Evolutionary conservation across 176 grass and related monocot genomes (phyloP).

Genomic region (Typha latifolia): DNA sequence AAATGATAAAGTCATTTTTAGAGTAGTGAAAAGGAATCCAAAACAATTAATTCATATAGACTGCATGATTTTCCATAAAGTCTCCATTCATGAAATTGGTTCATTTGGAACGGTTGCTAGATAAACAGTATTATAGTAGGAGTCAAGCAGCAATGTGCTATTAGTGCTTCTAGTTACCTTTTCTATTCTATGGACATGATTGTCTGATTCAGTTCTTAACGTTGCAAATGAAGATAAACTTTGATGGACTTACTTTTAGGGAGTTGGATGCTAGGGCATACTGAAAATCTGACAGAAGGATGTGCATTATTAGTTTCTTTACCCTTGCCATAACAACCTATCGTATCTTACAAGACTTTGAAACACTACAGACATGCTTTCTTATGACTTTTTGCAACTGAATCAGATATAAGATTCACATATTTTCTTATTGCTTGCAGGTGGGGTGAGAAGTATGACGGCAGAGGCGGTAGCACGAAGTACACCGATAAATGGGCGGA

Average conservation of each 20-base stretch:
- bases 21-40: not conserved
- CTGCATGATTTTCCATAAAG: not conserved
- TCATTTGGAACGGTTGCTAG: not conserved
- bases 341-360: not conserved
- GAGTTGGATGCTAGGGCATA: not conserved
- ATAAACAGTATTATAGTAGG: not conserved
- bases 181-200: not conserved
- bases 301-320: too few relatives aligned
- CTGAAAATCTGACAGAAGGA: not conserved
- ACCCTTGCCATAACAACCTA: too few relatives aligned
- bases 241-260: not conserved
- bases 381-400: not conserved
- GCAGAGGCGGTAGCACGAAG: constrained; percentile 55
- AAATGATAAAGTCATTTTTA: too few relatives aligned
- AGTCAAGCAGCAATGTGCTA: not conserved
- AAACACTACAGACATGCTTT: not conserved
- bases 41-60: not conserved
- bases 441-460: constrained; percentile 90
- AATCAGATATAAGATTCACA: not conserved
- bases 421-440: constrained; percentile 20
- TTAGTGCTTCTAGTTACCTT: not conserved
- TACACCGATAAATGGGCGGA: constrained; percentile 97
- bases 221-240: not conserved
- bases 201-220: too few relatives aligned
- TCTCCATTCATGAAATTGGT: not conserved